Evolutionary conservation across 805 yeast species (phyloP).

Genomic region (Ogataea methanolica): DNA sequence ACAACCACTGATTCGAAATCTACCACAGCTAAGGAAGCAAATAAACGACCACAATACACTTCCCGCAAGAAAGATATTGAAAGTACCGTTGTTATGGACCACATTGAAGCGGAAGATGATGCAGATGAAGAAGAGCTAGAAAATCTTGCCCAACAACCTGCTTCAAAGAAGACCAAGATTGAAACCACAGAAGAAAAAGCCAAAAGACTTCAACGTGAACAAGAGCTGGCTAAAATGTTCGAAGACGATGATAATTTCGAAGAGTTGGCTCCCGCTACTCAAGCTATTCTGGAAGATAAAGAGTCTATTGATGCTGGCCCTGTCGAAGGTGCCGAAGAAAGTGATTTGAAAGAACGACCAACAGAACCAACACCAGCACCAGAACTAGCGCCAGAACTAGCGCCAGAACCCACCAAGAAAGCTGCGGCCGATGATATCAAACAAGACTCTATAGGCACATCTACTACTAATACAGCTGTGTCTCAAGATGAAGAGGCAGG

Average conservation of each 20-base stretch:
- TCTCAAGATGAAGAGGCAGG: conserved; percentile 16
- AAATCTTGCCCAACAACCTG: too few relatives aligned
- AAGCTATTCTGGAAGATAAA: neutral
- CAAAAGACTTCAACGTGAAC: conserved; percentile 8
- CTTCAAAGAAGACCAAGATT: conserved; percentile 15
- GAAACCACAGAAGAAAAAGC: conserved; percentile 7
- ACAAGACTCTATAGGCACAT: neutral
- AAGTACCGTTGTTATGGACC: conserved; percentile 10
- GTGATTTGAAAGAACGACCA: neutral
- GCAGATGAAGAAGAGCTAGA: conserved; percentile 5
- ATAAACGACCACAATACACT: conserved; percentile 8
- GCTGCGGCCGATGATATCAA: neutral
- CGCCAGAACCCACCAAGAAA: conserved; percentile 10
- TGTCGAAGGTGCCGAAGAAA: conserved; percentile 1
- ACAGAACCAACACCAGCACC: neutral
- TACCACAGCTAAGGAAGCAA: neutral
- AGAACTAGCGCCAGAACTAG: neutral
- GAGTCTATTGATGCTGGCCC: conserved; percentile 10
- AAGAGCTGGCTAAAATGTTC: conserved; percentile 19
- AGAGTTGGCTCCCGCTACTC: conserved; percentile 1
- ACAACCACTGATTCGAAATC: neutral
- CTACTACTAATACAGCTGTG: neutral
- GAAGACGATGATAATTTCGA: conserved; percentile 19
- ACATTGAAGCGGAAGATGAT: neutral
- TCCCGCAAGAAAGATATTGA: conserved; percentile 14